Evolutionary conservation across 2,329 filamentous ascomycete species (phyloP), one percentile per base, ranked within the genome.

Genomic region (Cladobotryum mycophilum): DNA sequence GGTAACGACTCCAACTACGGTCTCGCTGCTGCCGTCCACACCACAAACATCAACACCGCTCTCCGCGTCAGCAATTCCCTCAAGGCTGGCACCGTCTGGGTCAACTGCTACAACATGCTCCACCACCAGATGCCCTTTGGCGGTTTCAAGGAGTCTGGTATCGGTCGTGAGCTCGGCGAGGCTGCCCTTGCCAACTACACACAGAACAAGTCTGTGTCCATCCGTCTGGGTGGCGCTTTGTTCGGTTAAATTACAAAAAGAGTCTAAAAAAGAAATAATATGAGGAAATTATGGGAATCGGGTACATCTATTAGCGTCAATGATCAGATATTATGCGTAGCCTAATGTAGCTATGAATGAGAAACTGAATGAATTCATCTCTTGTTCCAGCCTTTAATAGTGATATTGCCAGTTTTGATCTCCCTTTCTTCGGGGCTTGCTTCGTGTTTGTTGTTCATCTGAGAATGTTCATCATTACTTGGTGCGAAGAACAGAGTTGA

Each of bases 1-100:
- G 87, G 80, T 58, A 93, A 95, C 78, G 76, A 82, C 72, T 85
- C 81, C 64, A 81, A 72, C 58, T 95, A 92, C 74, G 89, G 89
- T 63, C 81, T 95, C 41, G 89, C 89, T 53, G 85, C 89, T 49
- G 89, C 87, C 57, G 79, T 95, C 42, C 88, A 93, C 80, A 95
- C 89, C 62, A 84, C 71, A 60, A 82, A 90, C 72, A 76, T 95
- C 66, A 89, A 88, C 78, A 90, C 86, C 1, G 88, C 88, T 61
- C 80, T 93, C 66, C 82, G 87, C 52, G 86, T 92, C 51, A 84
- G 83, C 68, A 91, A 90, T 68, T 75, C 73, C 12, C 74, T 95
- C 62, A 80, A 79, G 67, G 89, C 89, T 34, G 89, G 86, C 56
- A 81, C 78, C 37, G 75, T 80, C 55, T 81, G 79, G 78, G 75